Base-by-base conservation (phyloP, 2,329 filamentous ascomycete genomes). In the Dendrostoma leiphaemia region DNA sequence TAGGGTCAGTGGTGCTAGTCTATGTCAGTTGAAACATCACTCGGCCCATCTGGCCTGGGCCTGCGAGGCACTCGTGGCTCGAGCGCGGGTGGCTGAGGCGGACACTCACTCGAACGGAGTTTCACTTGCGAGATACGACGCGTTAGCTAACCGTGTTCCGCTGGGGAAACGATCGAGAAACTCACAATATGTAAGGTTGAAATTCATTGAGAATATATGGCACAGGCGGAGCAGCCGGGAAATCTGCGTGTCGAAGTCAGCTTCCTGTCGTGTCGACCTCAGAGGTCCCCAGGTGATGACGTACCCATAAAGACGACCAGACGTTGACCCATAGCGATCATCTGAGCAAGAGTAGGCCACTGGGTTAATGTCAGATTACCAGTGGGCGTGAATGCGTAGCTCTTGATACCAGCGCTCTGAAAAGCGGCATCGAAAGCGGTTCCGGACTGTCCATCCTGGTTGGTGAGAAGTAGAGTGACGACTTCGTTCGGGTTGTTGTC, bases 261-360 rank as follows among this genome's bases (percentile, higher is more conserved):
- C 7, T 24, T 10, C 23, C 13, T 1, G 26, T 13, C 13, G 26
- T 6, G 4, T 4, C 17, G 35, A 21, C 9, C 21, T 13, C 45
- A 35, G 9, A 17, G 2, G 13, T 15, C 6, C 6, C 6, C 9
- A 21, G 9, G 29, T 2, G 19, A 10, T 15, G 13, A 40, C 50
- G 17, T 21, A 71, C 87, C 86, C 67, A 92, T 83, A 58, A 91
- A 92, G 21, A 86, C 82, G 46, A 92, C 70, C 1, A 93, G 73
- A 13, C 88, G 78, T 9, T 79, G 87, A 44, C 78, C 77, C 35
- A 74, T 74, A 19, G 78, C 72, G 60, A 92, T 88, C 55, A 93
- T 69, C 19, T 79, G 67, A 61, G 84, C 78, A 12, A 93, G 73
- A 0, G 88, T 91, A 68, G 89, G 88, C 89, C 90, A 77, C 61